Percentiles rank a stretch among this genome's conserved stretches.
Evolutionary conservation across 2,329 filamentous ascomycete species (phyloP).

Genomic region (Aspergillus pseudonomiae): DNA sequence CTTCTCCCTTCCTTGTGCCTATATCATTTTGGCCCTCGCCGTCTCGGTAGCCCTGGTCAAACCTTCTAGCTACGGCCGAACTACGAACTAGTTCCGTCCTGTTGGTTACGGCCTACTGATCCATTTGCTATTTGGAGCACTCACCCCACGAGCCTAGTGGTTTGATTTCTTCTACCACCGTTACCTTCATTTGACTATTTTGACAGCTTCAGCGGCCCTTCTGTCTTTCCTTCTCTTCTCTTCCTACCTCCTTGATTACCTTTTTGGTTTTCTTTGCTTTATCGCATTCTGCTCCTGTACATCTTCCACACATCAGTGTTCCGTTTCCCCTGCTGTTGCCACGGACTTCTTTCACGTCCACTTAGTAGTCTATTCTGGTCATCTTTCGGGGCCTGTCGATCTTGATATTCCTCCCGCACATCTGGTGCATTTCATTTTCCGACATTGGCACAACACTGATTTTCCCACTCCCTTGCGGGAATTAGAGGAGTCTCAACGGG

Average conservation of each 20-base stretch:
- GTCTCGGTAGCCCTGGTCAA: slow-evolving; percentile 4
- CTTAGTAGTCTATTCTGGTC: slow-evolving; percentile 14
- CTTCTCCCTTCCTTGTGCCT: background rate
- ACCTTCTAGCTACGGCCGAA: slow-evolving; percentile 5
- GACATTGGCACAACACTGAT: slow-evolving; percentile 15
- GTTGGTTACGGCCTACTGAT: slow-evolving; percentile 5
- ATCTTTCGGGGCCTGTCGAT: slow-evolving; percentile 20
- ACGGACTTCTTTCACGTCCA: slow-evolving; percentile 9
- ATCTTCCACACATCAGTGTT: slow-evolving; percentile 11
- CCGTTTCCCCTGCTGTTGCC: slow-evolving; percentile 6
- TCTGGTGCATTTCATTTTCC: slow-evolving; percentile 17
- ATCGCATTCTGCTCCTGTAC: slow-evolving; percentile 16
- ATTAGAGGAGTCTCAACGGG: slow-evolving; percentile 10
- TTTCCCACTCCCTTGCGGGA: slow-evolving; percentile 25
- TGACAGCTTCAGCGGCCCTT: slow-evolving; percentile 16
- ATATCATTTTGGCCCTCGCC: slow-evolving; percentile 3
- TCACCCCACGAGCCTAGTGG: slow-evolving; percentile 31
- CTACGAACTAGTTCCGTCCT: slow-evolving; percentile 5
- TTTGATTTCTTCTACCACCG: slow-evolving; percentile 33
- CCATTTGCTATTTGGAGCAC: slow-evolving; percentile 10
- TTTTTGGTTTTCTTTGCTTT: slow-evolving; percentile 10
- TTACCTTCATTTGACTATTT: slow-evolving; percentile 24
- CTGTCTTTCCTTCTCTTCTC: slow-evolving; percentile 12
- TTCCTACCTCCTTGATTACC: slow-evolving; percentile 11
- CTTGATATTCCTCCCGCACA: slow-evolving; percentile 22